Conservation (phyloP, 352 stramenopile species). For the Globisporangium iwayamae region DNA sequence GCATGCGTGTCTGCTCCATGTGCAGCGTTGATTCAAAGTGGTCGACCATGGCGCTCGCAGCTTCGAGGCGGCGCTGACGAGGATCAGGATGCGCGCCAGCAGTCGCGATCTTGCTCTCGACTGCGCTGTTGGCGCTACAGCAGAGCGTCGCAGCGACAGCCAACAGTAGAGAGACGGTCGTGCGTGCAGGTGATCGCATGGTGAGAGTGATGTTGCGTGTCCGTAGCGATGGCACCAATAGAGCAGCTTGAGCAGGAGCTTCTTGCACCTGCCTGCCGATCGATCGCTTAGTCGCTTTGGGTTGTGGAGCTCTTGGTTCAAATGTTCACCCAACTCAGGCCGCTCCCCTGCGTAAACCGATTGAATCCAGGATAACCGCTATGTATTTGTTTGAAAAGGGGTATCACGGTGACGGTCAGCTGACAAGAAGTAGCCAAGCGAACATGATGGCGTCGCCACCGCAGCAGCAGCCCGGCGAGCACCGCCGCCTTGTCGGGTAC, state of each 20-base stretch:
- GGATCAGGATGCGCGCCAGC: background rate
- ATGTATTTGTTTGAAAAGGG: background rate
- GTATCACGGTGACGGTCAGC: too few relatives aligned
- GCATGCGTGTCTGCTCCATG: slow-evolving; percentile 4
- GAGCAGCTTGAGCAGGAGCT: background rate
- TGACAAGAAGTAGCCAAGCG: too few relatives aligned
- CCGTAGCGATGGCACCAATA: background rate
- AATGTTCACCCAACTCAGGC: background rate
- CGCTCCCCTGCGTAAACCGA: background rate
- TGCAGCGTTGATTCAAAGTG: slow-evolving; percentile 8
- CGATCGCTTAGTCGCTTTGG: background rate
- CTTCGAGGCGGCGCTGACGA: background rate
- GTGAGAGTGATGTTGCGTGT: background rate
- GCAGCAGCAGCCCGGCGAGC: too few relatives aligned
- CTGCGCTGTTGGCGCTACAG: background rate
- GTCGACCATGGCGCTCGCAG: slow-evolving; percentile 6
- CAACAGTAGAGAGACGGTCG: background rate
- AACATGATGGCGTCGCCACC: background rate
- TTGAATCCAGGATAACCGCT: background rate
- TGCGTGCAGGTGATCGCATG: background rate
- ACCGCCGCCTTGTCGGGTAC: slow-evolving; percentile 40
- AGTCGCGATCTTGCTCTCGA: background rate
- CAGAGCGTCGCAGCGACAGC: background rate
- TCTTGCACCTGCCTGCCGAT: too few relatives aligned
- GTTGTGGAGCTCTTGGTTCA: background rate